Percentiles rank a stretch among this genome's conserved stretches.
Conservation (phyloP, 129 eudicot species). For the Pulicaria dysenterica region DNA sequence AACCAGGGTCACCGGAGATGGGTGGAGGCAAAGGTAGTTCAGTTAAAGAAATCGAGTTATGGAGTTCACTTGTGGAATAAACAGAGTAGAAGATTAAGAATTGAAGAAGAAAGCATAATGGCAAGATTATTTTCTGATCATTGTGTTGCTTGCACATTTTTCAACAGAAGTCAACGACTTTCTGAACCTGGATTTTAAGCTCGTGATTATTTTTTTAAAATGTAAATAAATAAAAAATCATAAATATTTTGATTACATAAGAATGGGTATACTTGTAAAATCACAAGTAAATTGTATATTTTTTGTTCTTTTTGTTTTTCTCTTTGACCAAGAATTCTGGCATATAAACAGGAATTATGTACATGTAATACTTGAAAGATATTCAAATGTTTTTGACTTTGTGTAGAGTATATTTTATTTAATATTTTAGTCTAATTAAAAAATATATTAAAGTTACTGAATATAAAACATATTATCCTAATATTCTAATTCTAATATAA, state of each 20-base stretch:
- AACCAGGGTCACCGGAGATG: slow-evolving; percentile 39
- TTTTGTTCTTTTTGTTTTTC: too few species aligned
- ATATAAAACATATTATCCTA: too few species aligned
- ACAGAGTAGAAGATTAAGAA: slow-evolving; percentile 51
- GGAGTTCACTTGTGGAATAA: slow-evolving; percentile 92
- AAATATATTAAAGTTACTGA: too few species aligned
- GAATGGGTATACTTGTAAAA: not conserved
- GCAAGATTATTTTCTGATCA: slow-evolving; percentile 53
- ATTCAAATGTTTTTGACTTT: too few species aligned
- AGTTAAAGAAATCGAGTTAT: slow-evolving; percentile 42
- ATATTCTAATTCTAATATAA: too few species aligned
- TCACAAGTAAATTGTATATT: not conserved
- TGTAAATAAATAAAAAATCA: slow-evolving; percentile 1
- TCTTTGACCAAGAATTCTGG: too few species aligned
- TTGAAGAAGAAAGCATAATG: slow-evolving; percentile 76
- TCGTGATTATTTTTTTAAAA: not conserved
- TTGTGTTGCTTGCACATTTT: slow-evolving; percentile 58
- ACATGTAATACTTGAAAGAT: too few species aligned
- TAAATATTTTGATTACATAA: not conserved
- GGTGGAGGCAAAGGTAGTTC: slow-evolving; percentile 58
- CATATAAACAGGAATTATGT: too few species aligned
- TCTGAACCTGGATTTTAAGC: slow-evolving; percentile 2
- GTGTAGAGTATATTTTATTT: too few species aligned
- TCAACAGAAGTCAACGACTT: slow-evolving; percentile 32
- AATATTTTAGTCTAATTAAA: too few species aligned